Conservation (phyloP, 2,329 filamentous ascomycete species). For the Biscogniauxia marginata region DNA sequence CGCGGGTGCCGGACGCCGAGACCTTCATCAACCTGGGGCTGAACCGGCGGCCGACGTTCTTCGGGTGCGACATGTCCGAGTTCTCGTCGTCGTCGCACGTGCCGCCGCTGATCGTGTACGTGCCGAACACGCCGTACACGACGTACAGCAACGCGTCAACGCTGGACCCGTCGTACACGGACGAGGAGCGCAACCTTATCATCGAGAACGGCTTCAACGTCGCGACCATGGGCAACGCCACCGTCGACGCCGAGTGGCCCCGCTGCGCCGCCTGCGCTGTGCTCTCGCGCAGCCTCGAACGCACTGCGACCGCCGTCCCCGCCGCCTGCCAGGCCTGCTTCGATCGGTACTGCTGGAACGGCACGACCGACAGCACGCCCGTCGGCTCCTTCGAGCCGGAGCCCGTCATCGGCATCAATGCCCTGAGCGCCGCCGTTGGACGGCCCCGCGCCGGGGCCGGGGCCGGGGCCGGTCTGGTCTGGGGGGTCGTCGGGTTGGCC, state of each 20-base stretch:
- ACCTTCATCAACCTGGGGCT: constrained; percentile 77
- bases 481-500: constrained; percentile 9
- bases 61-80: constrained; percentile 71
- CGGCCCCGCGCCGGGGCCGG: neutral
- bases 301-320: constrained; percentile 68
- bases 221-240: constrained; percentile 79
- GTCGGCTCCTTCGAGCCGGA: constrained; percentile 40
- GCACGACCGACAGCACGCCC: constrained; percentile 48
- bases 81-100: constrained; percentile 32
- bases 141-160: constrained; percentile 77
- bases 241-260: constrained; percentile 71
- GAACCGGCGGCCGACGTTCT: constrained; percentile 75
- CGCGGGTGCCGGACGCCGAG: constrained; percentile 68
- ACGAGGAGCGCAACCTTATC: constrained; percentile 69
- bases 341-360: constrained; percentile 86
- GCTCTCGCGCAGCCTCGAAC: constrained; percentile 69
- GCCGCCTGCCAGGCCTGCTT: constrained; percentile 76
- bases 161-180: constrained; percentile 64
- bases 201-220: constrained; percentile 85
- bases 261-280: constrained; percentile 87
- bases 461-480: constrained; percentile 6
- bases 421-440: constrained; percentile 5
- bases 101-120: constrained; percentile 75
- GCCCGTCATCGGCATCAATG: constrained; percentile 17
- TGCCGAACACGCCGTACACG: constrained; percentile 82